Percentiles rank a stretch among this genome's conserved stretches.
Conservation (phyloP, 495 filamentous ascomycete species). For the Venustampulla echinocandica region DNA sequence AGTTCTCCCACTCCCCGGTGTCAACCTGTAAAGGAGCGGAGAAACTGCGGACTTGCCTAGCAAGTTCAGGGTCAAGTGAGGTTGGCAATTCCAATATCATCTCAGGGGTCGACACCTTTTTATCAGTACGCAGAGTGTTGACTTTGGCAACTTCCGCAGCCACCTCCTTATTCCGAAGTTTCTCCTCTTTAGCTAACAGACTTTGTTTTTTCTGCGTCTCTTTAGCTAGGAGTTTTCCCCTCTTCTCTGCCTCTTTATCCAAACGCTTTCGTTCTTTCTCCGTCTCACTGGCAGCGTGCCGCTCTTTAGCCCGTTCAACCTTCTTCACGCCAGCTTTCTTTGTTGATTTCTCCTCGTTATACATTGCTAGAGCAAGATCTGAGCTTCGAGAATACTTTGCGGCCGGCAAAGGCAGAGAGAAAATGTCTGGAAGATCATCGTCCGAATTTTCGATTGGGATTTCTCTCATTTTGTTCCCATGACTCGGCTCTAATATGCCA, state of each 20-base stretch:
- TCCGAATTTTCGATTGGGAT: constrained; percentile 10
- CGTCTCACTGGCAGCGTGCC: background rate
- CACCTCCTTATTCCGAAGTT: constrained; percentile 54
- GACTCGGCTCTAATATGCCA: background rate
- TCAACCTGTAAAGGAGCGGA: constrained; percentile 48
- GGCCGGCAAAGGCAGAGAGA: constrained; percentile 3
- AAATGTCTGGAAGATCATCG: constrained; percentile 16
- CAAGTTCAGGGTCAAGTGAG: constrained; percentile 41
- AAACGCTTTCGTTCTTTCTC: constrained; percentile 7
- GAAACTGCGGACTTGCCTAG: constrained; percentile 41
- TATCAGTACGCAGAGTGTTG: constrained; percentile 68
- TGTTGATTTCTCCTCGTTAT: constrained; percentile 28
- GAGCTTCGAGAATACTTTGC: background rate
- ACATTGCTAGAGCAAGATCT: constrained; percentile 23
- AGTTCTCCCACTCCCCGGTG: constrained; percentile 36
- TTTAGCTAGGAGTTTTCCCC: constrained; percentile 34
- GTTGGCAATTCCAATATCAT: constrained; percentile 76
- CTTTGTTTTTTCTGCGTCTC: constrained; percentile 50
- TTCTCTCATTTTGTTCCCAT: constrained; percentile 3
- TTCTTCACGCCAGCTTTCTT: constrained; percentile 25
- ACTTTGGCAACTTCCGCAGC: constrained; percentile 63
- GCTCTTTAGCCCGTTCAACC: background rate
- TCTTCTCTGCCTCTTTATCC: constrained; percentile 46
- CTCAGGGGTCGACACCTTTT: constrained; percentile 65
- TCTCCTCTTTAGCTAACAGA: constrained; percentile 35